Percentiles rank a stretch among this genome's conserved stretches.
phyloP scores from a whole-genome alignment of 2,329 filamentous ascomycete species.

The Clonostachys sp. region DNA sequence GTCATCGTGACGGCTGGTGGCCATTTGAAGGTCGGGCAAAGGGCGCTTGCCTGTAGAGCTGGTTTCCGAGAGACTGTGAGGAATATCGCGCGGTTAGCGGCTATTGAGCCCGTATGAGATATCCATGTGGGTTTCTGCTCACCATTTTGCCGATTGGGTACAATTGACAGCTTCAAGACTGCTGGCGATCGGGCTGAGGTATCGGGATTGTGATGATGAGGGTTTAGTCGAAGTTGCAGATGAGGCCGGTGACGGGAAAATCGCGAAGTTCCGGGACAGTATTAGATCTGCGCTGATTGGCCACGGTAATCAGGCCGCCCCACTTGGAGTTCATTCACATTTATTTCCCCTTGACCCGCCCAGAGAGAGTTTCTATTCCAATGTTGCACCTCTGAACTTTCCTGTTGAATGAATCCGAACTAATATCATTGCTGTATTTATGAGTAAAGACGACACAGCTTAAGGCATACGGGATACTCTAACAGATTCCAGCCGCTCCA shows the following conservation, averaged over 20 bases:
- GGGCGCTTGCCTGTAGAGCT: constrained; percentile 32
- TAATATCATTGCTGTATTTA: no score
- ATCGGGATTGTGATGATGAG: background rate
- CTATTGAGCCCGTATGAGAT: constrained; percentile 2
- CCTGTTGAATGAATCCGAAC: no score
- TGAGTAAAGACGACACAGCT: no score
- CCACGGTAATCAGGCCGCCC: background rate
- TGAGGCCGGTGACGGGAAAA: background rate
- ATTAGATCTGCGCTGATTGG: constrained; percentile 3
- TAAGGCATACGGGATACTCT: no score
- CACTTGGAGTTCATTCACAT: no score
- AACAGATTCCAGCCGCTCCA: no score
- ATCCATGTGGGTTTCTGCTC: constrained; percentile 8
- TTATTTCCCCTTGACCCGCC: background rate
- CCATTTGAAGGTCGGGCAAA: constrained; percentile 4
- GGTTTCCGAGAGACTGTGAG: constrained; percentile 26
- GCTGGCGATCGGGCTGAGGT: background rate
- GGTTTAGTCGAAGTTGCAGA: background rate
- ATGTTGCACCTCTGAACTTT: no score
- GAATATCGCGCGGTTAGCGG: constrained; percentile 26
- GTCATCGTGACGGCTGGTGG: constrained; percentile 11
- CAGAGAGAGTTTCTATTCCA: background rate
- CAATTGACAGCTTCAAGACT: constrained; percentile 2
- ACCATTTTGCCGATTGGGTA: constrained; percentile 27
- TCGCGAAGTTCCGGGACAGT: constrained; percentile 5